Conservation (phyloP, 2,329 filamentous ascomycete species). For the Ophiostoma tasmaniense region DNA sequence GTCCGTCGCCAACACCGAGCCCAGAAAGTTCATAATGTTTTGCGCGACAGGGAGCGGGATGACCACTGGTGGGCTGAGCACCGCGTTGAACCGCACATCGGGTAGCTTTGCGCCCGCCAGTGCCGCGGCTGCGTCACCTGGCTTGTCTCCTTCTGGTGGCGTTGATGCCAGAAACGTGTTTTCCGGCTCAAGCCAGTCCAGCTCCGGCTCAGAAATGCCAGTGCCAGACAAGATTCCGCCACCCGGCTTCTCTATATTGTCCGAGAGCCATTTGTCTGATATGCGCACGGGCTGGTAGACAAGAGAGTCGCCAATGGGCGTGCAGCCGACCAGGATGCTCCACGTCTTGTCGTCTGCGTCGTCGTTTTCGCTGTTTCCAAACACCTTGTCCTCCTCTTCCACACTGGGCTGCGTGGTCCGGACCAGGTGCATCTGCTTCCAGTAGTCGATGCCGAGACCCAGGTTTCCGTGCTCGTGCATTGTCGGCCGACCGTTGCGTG, state of each 20-base stretch:
- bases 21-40: constrained; percentile 52
- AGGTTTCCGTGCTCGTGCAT: constrained; percentile 62
- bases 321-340: constrained; percentile 60
- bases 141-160: constrained; percentile 14
- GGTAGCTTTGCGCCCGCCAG: constrained; percentile 47
- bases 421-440: constrained; percentile 54
- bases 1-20: constrained; percentile 36
- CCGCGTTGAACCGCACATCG: constrained; percentile 65
- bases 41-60: constrained; percentile 57
- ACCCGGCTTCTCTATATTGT: constrained; percentile 52
- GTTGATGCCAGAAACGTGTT: constrained; percentile 31
- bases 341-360: constrained; percentile 43
- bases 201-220: constrained; percentile 27
- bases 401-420: constrained; percentile 20
- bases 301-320: constrained; percentile 34
- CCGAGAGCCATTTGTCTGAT: constrained; percentile 65
- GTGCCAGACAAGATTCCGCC: constrained; percentile 32
- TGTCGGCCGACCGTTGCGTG: constrained; percentile 58
- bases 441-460: constrained; percentile 68
- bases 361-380: neutral
- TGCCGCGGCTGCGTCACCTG: constrained; percentile 26
- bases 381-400: neutral
- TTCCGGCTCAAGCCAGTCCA: constrained; percentile 68
- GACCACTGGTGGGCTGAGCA: constrained; percentile 64
- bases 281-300: constrained; percentile 56